phyloP scores from a whole-genome alignment of 257 asterid species.

The Przewalskia tangutica region DNA sequence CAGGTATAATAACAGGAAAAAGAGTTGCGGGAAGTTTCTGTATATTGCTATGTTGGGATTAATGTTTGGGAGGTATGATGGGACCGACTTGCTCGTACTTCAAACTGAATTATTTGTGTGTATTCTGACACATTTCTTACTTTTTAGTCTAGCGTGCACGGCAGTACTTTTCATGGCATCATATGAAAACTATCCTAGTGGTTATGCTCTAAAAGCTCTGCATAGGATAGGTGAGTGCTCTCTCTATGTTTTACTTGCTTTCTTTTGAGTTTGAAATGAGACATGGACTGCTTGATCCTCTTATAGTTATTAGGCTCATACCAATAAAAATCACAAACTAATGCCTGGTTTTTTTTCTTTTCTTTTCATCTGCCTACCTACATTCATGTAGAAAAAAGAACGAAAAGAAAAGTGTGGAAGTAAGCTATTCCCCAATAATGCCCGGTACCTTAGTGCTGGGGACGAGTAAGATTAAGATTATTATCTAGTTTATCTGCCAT shows the following conservation, averaged over 20 bases:
- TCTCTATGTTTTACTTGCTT: conserved; percentile 9
- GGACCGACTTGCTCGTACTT: neutral
- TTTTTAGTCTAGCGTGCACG: conserved; percentile 83
- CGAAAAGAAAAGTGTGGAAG: neutral
- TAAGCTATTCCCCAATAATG: neutral
- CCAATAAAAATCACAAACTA: neutral
- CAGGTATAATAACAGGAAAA: conserved; percentile 87
- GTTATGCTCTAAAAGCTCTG: conserved; percentile 60
- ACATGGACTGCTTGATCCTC: neutral
- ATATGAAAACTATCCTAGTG: conserved; percentile 89
- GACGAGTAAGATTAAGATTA: conserved; percentile 1
- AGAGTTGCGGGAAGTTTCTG: conserved; percentile 70
- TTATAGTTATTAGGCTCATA: neutral
- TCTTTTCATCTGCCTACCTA: neutral
- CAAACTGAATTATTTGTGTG: conserved; percentile 3
- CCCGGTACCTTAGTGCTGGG: neutral
- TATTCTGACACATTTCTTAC: conserved; percentile 30
- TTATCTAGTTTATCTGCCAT: neutral
- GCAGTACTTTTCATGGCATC: conserved; percentile 67
- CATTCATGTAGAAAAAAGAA: neutral
- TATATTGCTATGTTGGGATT: conserved; percentile 62
- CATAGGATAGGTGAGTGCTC: conserved; percentile 56
- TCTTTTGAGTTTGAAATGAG: neutral
- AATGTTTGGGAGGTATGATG: conserved; percentile 56
- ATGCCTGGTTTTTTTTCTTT: neutral